A percentile compares a stretch with the other conserved stretches of the same genome.
These are phyloP conservation scores for Ballota nigra DNA, from an alignment of 257 asterid genomes.

Conservation along the genomic window DNA sequence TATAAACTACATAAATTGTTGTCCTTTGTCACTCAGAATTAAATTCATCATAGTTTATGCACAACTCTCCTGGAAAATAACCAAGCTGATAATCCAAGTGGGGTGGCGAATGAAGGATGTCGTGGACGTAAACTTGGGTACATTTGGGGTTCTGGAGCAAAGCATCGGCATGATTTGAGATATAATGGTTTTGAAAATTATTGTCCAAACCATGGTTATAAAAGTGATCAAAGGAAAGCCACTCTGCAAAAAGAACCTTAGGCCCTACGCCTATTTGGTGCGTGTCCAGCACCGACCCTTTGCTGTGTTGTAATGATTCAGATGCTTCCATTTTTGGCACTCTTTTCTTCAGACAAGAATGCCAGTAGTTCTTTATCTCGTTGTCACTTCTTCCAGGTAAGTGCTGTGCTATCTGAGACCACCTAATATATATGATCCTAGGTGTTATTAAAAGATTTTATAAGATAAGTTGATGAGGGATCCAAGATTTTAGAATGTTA, in stretches of 20 bases:
- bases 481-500: slow-evolving; percentile 34
- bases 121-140: slow-evolving; percentile 21
- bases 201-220: slow-evolving; percentile 14
- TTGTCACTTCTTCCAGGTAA: slow-evolving; percentile 81
- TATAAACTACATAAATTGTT: neutral
- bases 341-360: slow-evolving; percentile 65
- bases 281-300: no score
- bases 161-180: slow-evolving; percentile 25
- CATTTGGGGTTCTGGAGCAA: slow-evolving; percentile 8
- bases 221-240: slow-evolving; percentile 35
- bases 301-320: neutral
- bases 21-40: neutral
- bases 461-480: neutral
- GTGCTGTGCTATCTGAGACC: slow-evolving; percentile 73
- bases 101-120: slow-evolving; percentile 38
- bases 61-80: slow-evolving; percentile 45
- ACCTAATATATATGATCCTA: no score
- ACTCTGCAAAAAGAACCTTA: slow-evolving; percentile 71
- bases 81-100: slow-evolving; percentile 49
- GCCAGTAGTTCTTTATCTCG: slow-evolving; percentile 73
- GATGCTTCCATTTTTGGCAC: slow-evolving; percentile 30
- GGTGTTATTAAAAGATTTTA: no score
- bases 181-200: neutral
- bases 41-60: slow-evolving; percentile 30
- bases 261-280: neutral